A percentile compares a stretch with the other conserved stretches of the same genome.
Conservation (phyloP, 2,329 filamentous ascomycete genomes). For the Sclerotinia glacialis region DNA sequence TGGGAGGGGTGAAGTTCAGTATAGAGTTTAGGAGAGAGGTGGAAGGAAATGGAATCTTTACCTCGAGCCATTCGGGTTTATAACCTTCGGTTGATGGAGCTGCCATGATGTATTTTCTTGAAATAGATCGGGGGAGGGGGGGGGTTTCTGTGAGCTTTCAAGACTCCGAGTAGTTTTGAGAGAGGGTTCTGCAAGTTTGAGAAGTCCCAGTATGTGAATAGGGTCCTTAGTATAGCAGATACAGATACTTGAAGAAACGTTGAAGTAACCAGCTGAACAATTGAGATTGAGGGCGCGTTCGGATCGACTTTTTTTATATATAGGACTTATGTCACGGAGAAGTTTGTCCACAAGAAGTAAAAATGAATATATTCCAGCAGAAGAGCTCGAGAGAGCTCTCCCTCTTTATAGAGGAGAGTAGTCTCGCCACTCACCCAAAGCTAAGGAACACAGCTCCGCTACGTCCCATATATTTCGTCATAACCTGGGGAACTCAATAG, state of each 20-base stretch:
- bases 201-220: background rate
- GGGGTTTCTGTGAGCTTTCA: background rate
- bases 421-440: no score
- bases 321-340: no score
- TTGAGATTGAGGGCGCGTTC: background rate
- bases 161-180: no score
- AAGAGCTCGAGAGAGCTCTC: no score
- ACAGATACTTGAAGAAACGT: background rate
- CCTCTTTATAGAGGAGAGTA: no score
- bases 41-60: conserved; percentile 14
- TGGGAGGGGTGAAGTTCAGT: conserved; percentile 18
- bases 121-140: background rate
- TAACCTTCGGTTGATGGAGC: conserved; percentile 26
- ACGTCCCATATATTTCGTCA: no score
- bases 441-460: no score
- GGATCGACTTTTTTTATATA: background rate
- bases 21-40: no score
- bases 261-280: background rate
- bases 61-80: conserved; percentile 32
- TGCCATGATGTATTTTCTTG: background rate
- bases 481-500: no score
- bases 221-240: background rate
- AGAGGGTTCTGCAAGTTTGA: background rate
- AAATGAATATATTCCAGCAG: no score
- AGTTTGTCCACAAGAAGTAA: no score